phyloP scores from a whole-genome alignment of 1,139 yeast species.

The Blastobotrys persicus region DNA sequence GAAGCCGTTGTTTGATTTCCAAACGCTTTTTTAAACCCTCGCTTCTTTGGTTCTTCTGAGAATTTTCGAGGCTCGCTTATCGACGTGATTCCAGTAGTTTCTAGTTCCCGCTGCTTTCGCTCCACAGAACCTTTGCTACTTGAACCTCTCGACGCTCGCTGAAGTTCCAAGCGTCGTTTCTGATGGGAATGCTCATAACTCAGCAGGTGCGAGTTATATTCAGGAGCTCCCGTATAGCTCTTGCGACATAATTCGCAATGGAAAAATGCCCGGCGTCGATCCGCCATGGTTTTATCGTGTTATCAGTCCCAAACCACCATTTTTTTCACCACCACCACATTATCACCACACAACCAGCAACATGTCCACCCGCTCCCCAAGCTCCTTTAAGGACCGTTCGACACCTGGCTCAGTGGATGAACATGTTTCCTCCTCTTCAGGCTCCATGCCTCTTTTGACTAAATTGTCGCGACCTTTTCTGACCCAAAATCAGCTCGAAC shows the following conservation, averaged over 20 bases:
- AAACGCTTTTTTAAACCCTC: conserved; percentile 11
- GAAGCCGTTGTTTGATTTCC: conserved; percentile 13
- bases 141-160: not conserved
- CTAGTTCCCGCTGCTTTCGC: not conserved
- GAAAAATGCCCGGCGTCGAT: not conserved
- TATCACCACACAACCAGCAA: not conserved
- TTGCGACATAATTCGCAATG: conserved; percentile 6
- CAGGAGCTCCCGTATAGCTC: conserved; percentile 2
- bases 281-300: too few relatives aligned
- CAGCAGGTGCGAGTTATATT: conserved; percentile 3
- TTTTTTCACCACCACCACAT: not conserved
- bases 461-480: conserved; percentile 28
- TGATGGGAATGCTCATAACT: conserved; percentile 8
- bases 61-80: not conserved
- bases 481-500: conserved; percentile 24
- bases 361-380: conserved; percentile 2
- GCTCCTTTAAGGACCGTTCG: not conserved
- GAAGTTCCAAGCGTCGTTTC: conserved; percentile 5
- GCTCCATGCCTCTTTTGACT: conserved; percentile 22
- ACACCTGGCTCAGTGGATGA: not conserved
- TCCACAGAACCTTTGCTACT: too few relatives aligned
- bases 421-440: not conserved
- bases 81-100: not conserved
- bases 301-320: not conserved
- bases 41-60: not conserved